Evolutionary conservation across 495 filamentous ascomycete species (phyloP).

Genomic region (Penicillium diatomitis): DNA sequence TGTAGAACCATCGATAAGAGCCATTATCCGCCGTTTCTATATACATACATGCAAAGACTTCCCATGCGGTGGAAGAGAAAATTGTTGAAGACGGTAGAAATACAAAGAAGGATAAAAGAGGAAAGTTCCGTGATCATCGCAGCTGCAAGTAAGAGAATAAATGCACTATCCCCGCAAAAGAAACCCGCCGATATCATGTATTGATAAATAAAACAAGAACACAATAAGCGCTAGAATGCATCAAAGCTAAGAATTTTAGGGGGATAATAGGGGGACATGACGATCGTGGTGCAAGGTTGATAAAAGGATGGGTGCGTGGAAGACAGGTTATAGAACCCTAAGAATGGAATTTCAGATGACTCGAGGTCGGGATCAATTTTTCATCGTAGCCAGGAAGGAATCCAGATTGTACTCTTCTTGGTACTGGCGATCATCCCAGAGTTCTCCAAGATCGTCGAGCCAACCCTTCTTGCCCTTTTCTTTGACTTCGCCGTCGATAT

Average conservation of each 20-base stretch:
- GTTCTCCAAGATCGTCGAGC: slow-evolving; percentile 86
- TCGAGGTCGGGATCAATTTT: slow-evolving; percentile 31
- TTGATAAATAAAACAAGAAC: neutral
- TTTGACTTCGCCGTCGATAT: slow-evolving; percentile 82
- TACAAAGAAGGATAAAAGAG: slow-evolving; percentile 16
- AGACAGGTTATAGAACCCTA: neutral
- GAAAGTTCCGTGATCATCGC: slow-evolving; percentile 1
- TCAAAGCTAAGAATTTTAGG: neutral
- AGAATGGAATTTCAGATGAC: neutral
- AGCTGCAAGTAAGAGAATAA: slow-evolving; percentile 1
- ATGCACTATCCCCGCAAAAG: neutral
- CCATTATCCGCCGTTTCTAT: slow-evolving; percentile 10
- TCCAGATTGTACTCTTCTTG: slow-evolving; percentile 95
- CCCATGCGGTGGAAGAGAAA: slow-evolving; percentile 6
- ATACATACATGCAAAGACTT: slow-evolving; percentile 14
- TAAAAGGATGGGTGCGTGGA: neutral
- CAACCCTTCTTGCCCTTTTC: slow-evolving; percentile 95
- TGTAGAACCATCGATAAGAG: neutral
- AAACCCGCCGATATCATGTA: too few species aligned
- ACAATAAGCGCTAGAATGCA: too few species aligned
- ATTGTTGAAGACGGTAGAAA: slow-evolving; percentile 13
- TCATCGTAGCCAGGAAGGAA: slow-evolving; percentile 86
- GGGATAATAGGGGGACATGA: slow-evolving; percentile 5
- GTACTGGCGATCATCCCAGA: slow-evolving; percentile 95
- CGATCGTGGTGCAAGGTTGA: slow-evolving; percentile 4